Conservation (phyloP, 345 rosid genomes). For the Dipteronia dyeriana region DNA sequence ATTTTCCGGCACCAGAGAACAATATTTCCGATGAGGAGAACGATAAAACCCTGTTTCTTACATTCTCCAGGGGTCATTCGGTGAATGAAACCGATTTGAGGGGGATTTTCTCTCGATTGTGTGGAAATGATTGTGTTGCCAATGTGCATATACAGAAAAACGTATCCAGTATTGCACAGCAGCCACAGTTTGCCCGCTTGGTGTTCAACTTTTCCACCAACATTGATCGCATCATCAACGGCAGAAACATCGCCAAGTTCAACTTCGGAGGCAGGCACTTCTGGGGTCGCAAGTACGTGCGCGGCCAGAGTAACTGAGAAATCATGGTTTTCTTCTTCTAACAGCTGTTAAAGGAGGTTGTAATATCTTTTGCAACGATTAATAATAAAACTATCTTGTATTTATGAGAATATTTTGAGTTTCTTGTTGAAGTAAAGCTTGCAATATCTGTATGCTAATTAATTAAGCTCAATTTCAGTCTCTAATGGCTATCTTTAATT, state of each 20-base stretch:
- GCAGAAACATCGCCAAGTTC: slow-evolving; percentile 40
- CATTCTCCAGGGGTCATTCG: slow-evolving; percentile 48
- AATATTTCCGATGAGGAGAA: slow-evolving; percentile 25
- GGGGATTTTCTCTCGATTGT: slow-evolving; percentile 29
- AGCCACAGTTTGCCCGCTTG: slow-evolving; percentile 45
- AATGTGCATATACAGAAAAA: slow-evolving; percentile 38
- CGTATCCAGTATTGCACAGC: slow-evolving; percentile 18
- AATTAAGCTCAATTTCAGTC: too few relatives aligned
- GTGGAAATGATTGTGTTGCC: slow-evolving; percentile 28
- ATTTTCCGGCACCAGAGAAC: slow-evolving; percentile 27
- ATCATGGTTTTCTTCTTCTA: too few relatives aligned
- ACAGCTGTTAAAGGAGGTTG: too few relatives aligned
- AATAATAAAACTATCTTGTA: too few relatives aligned
- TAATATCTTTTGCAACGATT: too few relatives aligned
- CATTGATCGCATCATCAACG: slow-evolving; percentile 40
- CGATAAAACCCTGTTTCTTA: slow-evolving; percentile 45
- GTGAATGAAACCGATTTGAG: slow-evolving; percentile 41
- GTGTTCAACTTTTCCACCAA: slow-evolving; percentile 23
- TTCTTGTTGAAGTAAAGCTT: too few relatives aligned
- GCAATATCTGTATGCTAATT: too few relatives aligned
- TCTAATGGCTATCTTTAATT: too few relatives aligned
- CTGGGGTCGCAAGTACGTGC: slow-evolving; percentile 55
- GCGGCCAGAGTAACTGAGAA: slow-evolving; percentile 21
- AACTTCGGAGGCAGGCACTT: slow-evolving; percentile 49
- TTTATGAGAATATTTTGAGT: too few relatives aligned